A percentile compares a stretch with the other conserved stretches of the same genome.
phyloP scores from a whole-genome alignment of 306 rosid genomes.

The apple (Malus domestica) region ASM211411v1 NC_041801.1:571001-571500 shows the following conservation, averaged over 20 bases:
- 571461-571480: neutral
- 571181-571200: neutral
- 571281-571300: neutral
- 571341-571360: neutral
- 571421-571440: neutral
- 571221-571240: neutral
- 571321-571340: neutral
- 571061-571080: neutral
- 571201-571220: neutral
- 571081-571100: neutral
- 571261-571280: neutral
- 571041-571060: neutral
- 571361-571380: neutral
- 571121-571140: neutral
- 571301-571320: neutral
- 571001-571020: neutral
- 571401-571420: neutral
- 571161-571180: neutral
- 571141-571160: neutral
- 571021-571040: neutral
- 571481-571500: neutral
- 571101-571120: neutral
- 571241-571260: neutral
- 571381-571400: neutral
- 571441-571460: constrained; percentile 9